Percentiles rank a stretch among this genome's conserved stretches.
phyloP scores from a whole-genome alignment of 768 basidiomycete species.

The Hygrocybe punicea region DNA sequence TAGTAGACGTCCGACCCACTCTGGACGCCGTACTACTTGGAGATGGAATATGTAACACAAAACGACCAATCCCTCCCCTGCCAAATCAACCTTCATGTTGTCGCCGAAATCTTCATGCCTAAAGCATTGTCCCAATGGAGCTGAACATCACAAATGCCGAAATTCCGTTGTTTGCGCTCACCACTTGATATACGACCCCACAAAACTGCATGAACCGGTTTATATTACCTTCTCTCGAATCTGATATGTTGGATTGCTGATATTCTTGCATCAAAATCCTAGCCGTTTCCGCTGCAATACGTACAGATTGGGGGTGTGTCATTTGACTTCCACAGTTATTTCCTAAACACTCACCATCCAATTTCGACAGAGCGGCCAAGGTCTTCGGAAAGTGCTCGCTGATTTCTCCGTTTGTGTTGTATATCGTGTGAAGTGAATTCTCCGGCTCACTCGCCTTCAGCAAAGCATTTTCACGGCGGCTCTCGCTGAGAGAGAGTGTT shows the following conservation, averaged over 20 bases:
- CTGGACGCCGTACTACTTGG: no score
- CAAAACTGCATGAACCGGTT: constrained; percentile 57
- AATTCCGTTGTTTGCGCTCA: constrained; percentile 24
- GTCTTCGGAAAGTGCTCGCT: constrained; percentile 51
- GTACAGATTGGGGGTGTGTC: not conserved
- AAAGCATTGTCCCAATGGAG: not conserved
- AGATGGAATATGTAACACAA: no score
- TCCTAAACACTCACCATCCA: constrained; percentile 44
- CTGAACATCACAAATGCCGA: not conserved
- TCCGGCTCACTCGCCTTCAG: constrained; percentile 42
- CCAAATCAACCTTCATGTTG: no score
- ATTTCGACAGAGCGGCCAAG: constrained; percentile 46
- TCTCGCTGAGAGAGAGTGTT: constrained; percentile 43
- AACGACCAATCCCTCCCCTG: no score
- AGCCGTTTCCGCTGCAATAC: constrained; percentile 28
- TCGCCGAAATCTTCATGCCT: no score
- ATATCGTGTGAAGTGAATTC: constrained; percentile 45
- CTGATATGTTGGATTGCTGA: constrained; percentile 34
- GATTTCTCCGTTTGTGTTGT: constrained; percentile 45
- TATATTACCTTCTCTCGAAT: constrained; percentile 45
- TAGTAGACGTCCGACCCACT: no score
- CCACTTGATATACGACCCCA: constrained; percentile 55
- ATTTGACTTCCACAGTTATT: not conserved
- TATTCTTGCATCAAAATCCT: constrained; percentile 41
- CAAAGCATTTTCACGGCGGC: constrained; percentile 50